A percentile compares a stretch with the other conserved stretches of the same genome.
These are phyloP conservation scores for Xylaria sp. DNA, from an alignment of 2,329 filamentous ascomycete species.

Conservation along the genomic window DNA sequence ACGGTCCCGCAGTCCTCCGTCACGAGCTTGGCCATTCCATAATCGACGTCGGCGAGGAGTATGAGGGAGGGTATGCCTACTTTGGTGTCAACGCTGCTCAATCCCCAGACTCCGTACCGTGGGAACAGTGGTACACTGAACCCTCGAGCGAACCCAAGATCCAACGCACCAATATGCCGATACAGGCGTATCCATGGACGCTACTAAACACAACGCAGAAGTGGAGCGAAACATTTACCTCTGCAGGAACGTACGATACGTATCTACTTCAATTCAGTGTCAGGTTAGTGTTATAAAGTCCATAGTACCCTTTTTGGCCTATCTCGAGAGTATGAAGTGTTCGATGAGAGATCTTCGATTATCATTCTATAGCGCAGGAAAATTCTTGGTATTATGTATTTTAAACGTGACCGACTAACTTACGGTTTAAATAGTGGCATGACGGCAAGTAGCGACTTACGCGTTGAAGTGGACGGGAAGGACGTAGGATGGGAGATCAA, in stretches of 20 bases:
- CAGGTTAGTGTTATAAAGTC: slow-evolving; percentile 2
- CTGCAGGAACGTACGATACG: slow-evolving; percentile 44
- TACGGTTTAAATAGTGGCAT: slow-evolving; percentile 40
- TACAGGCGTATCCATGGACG: slow-evolving; percentile 49
- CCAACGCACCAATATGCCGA: slow-evolving; percentile 47
- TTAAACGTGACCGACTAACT: background rate
- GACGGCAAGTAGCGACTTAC: slow-evolving; percentile 42
- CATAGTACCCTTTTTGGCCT: background rate
- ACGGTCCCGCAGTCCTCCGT: slow-evolving; percentile 45
- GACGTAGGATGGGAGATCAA: slow-evolving; percentile 47
- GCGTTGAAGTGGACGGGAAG: slow-evolving; percentile 45
- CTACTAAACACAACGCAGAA: slow-evolving; percentile 44
- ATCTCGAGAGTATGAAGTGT: background rate
- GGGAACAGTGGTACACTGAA: slow-evolving; percentile 47
- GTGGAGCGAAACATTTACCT: slow-evolving; percentile 44
- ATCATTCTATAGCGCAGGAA: background rate
- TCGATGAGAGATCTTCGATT: background rate
- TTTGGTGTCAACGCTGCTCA: slow-evolving; percentile 45
- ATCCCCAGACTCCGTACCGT: slow-evolving; percentile 37
- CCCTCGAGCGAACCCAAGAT: slow-evolving; percentile 43
- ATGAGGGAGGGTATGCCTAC: slow-evolving; percentile 46
- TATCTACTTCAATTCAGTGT: slow-evolving; percentile 46
- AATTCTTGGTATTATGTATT: background rate
- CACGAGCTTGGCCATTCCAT: slow-evolving; percentile 49
- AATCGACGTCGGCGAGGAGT: slow-evolving; percentile 48